Evolutionary conservation across 495 filamentous ascomycete species (phyloP).

Genomic region (Neurospora cerealis): DNA sequence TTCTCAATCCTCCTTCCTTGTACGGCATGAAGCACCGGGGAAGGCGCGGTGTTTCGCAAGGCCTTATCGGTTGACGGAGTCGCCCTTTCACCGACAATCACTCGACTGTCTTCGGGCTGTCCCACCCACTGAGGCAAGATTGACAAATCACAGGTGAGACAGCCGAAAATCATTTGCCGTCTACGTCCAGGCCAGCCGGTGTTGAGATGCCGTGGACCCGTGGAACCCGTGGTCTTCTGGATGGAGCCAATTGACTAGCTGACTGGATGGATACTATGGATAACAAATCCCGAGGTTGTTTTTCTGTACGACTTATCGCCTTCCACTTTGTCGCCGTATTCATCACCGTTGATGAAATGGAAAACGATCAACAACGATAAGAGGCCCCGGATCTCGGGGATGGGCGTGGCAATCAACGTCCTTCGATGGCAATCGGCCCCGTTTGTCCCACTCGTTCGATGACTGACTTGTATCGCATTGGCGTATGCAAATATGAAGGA

Average conservation of each 20-base stretch:
- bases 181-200: background rate
- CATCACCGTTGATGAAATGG: background rate
- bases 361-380: background rate
- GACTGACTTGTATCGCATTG: background rate
- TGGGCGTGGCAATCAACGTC: background rate
- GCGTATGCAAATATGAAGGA: background rate
- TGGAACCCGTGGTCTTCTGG: background rate
- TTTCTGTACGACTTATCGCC: background rate
- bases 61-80: background rate
- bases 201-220: background rate
- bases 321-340: background rate
- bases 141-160: background rate
- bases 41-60: background rate
- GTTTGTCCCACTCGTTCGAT: background rate
- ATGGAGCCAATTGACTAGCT: background rate
- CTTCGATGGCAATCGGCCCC: background rate
- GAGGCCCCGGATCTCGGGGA: background rate
- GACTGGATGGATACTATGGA: background rate
- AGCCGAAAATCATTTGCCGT: background rate
- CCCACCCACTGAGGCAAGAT: background rate
- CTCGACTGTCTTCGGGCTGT: background rate
- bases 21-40: background rate
- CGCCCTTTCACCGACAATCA: background rate
- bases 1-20: background rate
- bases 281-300: background rate